These are phyloP conservation scores for Bromus sterilis DNA, from an alignment of 176 grass and related monocot species.

Conservation along the genomic window DNA sequence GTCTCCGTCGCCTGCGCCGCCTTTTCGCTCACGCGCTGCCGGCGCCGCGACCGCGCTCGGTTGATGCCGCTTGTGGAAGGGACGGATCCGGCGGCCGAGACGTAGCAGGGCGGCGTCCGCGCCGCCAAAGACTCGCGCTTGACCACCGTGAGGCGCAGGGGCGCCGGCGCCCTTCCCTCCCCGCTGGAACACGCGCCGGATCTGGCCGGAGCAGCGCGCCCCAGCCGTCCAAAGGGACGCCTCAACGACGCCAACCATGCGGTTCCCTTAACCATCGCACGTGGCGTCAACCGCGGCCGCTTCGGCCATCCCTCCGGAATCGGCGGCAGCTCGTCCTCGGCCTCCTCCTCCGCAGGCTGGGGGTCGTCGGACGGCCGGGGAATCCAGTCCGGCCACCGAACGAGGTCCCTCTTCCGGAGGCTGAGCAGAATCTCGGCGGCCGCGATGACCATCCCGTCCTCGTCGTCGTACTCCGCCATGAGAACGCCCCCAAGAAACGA, in stretches of 20 bases:
- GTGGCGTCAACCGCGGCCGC: neutral
- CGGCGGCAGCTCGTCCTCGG: neutral
- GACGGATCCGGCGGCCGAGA: neutral
- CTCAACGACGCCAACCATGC: neutral
- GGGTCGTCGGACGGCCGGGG: neutral
- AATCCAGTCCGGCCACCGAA: neutral
- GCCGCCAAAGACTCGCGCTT: neutral
- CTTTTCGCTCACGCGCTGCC: neutral
- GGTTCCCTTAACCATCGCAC: neutral
- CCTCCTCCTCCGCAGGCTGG: too few relatives aligned
- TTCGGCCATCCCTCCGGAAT: neutral
- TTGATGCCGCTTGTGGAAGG: neutral
- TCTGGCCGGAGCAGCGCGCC: neutral
- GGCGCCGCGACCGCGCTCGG: neutral
- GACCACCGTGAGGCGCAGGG: neutral
- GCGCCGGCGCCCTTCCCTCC: neutral
- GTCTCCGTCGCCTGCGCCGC: neutral
- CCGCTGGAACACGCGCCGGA: neutral
- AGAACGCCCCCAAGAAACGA: neutral
- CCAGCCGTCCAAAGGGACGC: neutral
- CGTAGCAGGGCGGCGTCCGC: neutral
- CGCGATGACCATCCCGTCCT: neutral
- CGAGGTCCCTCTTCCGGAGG: neutral
- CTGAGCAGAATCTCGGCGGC: slow-evolving; percentile 30
- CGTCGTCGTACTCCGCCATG: neutral